phyloP scores from a whole-genome alignment of 306 rosid genomes.

The Lupinus albus region DNA sequence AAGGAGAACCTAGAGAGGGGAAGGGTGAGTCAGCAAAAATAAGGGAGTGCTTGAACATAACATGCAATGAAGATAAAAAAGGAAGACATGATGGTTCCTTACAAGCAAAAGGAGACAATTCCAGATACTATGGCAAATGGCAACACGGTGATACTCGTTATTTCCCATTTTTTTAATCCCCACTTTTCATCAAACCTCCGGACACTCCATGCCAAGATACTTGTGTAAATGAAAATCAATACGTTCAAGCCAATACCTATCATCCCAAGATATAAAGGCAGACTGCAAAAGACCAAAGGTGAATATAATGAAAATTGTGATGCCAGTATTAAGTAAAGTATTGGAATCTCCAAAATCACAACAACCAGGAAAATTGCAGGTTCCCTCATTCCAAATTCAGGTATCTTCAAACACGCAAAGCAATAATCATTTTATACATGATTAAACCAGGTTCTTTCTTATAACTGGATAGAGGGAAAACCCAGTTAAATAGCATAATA shows the following conservation, averaged over 20 bases:
- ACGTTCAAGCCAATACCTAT: conserved; percentile 70
- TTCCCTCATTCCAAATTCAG: conserved; percentile 34
- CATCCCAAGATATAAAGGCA: conserved; percentile 89
- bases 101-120: conserved; percentile 88
- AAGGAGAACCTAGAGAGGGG: conserved; percentile 64
- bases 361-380: conserved; percentile 25
- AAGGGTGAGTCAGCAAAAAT: conserved; percentile 38
- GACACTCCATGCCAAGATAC: conserved; percentile 70
- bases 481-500: conserved; percentile 13
- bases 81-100: conserved; percentile 41
- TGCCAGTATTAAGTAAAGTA: conserved; percentile 2
- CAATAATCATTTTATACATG: conserved; percentile 22
- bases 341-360: conserved; percentile 30
- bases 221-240: conserved; percentile 78
- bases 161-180: conserved; percentile 89
- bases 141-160: conserved; percentile 70
- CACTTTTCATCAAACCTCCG: conserved; percentile 87
- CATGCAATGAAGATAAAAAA: conserved; percentile 27
- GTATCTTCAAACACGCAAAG: conserved; percentile 34
- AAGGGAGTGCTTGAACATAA: conserved; percentile 24
- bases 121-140: conserved; percentile 80
- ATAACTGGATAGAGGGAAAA: conserved; percentile 19
- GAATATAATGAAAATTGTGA: conserved; percentile 36
- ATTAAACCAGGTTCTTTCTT: conserved; percentile 12
- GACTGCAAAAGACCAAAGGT: conserved; percentile 63